Percentiles rank a stretch among this genome's conserved stretches.
These are phyloP conservation scores for Tephrocybe sp. DNA, from an alignment of 768 basidiomycete genomes.

Conservation along the genomic window DNA sequence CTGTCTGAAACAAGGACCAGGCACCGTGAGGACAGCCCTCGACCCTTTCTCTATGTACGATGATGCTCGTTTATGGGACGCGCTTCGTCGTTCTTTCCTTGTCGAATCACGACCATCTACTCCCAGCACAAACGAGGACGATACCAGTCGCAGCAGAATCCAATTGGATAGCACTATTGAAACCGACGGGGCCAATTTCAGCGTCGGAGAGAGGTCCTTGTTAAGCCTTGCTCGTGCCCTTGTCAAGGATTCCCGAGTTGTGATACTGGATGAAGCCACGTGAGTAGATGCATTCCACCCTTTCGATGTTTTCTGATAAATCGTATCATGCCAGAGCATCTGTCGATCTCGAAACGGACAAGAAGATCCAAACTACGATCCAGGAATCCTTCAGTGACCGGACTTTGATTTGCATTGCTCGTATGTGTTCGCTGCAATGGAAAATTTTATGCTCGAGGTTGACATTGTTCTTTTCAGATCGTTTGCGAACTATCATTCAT, in stretches of 20 bases:
- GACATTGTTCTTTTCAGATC: slow-evolving; percentile 40
- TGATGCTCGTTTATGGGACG: slow-evolving; percentile 69
- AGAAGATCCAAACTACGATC: slow-evolving; percentile 82
- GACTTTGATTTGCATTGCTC: slow-evolving; percentile 78
- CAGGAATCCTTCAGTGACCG: slow-evolving; percentile 68
- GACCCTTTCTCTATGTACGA: slow-evolving; percentile 64
- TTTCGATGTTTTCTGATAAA: background rate
- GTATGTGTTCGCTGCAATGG: slow-evolving; percentile 37
- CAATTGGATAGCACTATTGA: slow-evolving; percentile 77
- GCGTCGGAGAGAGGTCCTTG: slow-evolving; percentile 69
- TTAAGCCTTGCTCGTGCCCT: slow-evolving; percentile 80
- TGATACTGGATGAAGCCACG: slow-evolving; percentile 82
- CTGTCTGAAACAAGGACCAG: slow-evolving; percentile 24
- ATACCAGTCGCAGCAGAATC: slow-evolving; percentile 48
- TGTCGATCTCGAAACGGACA: slow-evolving; percentile 78
- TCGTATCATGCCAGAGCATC: slow-evolving; percentile 43
- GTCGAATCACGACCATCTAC: slow-evolving; percentile 37
- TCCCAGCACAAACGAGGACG: slow-evolving; percentile 32
- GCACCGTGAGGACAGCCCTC: slow-evolving; percentile 57
- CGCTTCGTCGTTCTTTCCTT: slow-evolving; percentile 59
- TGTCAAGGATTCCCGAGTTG: slow-evolving; percentile 72
- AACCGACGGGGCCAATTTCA: slow-evolving; percentile 73
- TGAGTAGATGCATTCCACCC: slow-evolving; percentile 15
- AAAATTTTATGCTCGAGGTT: background rate
- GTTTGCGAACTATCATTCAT: slow-evolving; percentile 73